Evolutionary conservation across 805 yeast genomes (phyloP), one percentile per base, ranked within the genome.

Genomic region (Ogataea haglerorum): DNA sequence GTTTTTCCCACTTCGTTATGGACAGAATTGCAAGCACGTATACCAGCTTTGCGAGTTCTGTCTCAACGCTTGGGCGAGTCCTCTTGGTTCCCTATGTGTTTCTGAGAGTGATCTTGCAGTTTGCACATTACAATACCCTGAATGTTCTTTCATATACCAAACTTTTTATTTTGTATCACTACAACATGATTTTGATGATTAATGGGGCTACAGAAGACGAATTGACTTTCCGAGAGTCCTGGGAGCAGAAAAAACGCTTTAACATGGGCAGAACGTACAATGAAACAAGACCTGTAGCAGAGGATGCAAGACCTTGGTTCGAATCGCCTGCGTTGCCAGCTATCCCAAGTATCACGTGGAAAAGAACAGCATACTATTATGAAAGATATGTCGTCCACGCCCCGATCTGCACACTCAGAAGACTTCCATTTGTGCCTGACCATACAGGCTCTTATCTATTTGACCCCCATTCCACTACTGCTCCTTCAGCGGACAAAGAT

Each of bases 341-440:
- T 5, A 41, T 49, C 10, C n/a, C 46, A 5, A 10, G n/a, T 6
- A 56, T 49, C 19, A 26, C 54, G 3, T 62, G 67, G 65, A 34
- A 49, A 10, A 49, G 65, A 39, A 52, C 73, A 1, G 69, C 60
- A 33, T 70, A 69, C 45, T 54, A 64, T 29, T 62, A 63, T 45
- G 70, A 69, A 43, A 48, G 71, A 34, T 67, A 67, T 40, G 34
- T 67, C 5, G 44, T 61, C 7, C 68, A 70, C 46, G 57, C 64
- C 10, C 70, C 69, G 0, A 43, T 54, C 26, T 65, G 67, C 42
- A 35, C 57, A 5, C 12, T 57, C 14, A 42, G 50, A 18, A 49
- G 58, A 36, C 10, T 58, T 1, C 42, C 46, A 2, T 36, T 47
- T 13, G 14, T 16, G 5, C 23, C 17, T 17, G 30, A 30, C 10